Conservation (phyloP, 495 filamentous ascomycete genomes). For the Hyaloscypha bicolor region DNA sequence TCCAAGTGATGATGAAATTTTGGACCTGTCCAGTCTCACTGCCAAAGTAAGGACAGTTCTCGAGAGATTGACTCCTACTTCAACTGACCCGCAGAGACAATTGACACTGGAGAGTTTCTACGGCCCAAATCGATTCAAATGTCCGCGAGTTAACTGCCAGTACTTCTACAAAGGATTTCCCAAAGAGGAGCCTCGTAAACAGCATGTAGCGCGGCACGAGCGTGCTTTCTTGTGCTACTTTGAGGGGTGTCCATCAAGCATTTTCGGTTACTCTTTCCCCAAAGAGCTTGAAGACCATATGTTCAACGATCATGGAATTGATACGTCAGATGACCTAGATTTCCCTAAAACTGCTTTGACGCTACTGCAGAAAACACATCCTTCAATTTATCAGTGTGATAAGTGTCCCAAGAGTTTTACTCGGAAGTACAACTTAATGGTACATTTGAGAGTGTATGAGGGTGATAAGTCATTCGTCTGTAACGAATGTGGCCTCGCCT, state of each 20-base stretch:
- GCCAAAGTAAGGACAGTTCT: too few relatives aligned
- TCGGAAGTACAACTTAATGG: background rate
- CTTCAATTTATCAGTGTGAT: background rate
- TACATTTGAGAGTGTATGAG: slow-evolving; percentile 3
- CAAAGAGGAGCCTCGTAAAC: slow-evolving; percentile 30
- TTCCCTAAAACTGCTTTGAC: background rate
- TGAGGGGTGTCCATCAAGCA: slow-evolving; percentile 31
- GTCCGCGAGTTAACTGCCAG: slow-evolving; percentile 40
- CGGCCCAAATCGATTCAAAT: slow-evolving; percentile 41
- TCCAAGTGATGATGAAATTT: background rate
- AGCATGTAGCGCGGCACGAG: slow-evolving; percentile 38
- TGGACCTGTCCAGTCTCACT: slow-evolving; percentile 16
- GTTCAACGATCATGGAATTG: background rate
- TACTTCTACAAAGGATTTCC: slow-evolving; percentile 47
- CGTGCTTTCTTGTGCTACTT: slow-evolving; percentile 40
- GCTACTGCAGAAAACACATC: slow-evolving; percentile 39
- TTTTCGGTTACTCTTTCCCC: slow-evolving; percentile 41
- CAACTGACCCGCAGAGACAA: too few relatives aligned
- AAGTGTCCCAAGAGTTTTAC: slow-evolving; percentile 12
- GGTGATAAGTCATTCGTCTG: slow-evolving; percentile 13
- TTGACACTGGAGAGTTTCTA: slow-evolving; percentile 35
- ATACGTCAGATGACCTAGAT: background rate
- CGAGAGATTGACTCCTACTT: too few relatives aligned
- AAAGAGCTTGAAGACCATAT: slow-evolving; percentile 43
- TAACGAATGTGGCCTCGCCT: slow-evolving; percentile 1